These are phyloP conservation scores for Firmiana major DNA, from an alignment of 345 rosid species.

Conservation along the genomic window DNA sequence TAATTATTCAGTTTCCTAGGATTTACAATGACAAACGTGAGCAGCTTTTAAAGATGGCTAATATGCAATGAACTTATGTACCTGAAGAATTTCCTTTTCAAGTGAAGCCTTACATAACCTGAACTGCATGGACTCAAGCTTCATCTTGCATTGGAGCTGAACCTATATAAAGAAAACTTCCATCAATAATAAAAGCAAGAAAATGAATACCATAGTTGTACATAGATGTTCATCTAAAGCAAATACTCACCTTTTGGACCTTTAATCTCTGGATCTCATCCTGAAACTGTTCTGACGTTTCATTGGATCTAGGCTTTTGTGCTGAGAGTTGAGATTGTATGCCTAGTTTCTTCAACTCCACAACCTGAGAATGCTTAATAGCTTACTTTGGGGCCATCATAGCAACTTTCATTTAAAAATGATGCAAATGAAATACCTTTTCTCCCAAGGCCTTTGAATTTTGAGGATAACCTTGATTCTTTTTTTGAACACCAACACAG, in stretches of 20 bases:
- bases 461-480: constrained; percentile 45
- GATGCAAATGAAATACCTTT: constrained; percentile 39
- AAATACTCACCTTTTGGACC: constrained; percentile 64
- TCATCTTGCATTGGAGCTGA: constrained; percentile 84
- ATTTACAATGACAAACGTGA: not conserved
- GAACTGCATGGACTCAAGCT: constrained; percentile 78
- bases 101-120: constrained; percentile 63
- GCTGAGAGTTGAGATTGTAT: constrained; percentile 47
- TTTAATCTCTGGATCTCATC: constrained; percentile 74
- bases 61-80: constrained; percentile 17
- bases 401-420: not conserved
- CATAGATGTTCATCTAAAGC: constrained; percentile 5
- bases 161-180: constrained; percentile 43
- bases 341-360: constrained; percentile 58
- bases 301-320: constrained; percentile 55
- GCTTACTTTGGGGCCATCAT: constrained; percentile 1
- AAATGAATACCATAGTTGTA: not conserved
- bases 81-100: constrained; percentile 89
- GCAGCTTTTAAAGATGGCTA: not conserved
- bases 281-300: constrained; percentile 36
- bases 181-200: not conserved
- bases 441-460: constrained; percentile 51
- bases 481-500: constrained; percentile 41
- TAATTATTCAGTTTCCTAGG: not conserved
- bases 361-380: constrained; percentile 37